Base-by-base conservation (phyloP, 805 yeast genomes). In the Candida maesae region DNA sequence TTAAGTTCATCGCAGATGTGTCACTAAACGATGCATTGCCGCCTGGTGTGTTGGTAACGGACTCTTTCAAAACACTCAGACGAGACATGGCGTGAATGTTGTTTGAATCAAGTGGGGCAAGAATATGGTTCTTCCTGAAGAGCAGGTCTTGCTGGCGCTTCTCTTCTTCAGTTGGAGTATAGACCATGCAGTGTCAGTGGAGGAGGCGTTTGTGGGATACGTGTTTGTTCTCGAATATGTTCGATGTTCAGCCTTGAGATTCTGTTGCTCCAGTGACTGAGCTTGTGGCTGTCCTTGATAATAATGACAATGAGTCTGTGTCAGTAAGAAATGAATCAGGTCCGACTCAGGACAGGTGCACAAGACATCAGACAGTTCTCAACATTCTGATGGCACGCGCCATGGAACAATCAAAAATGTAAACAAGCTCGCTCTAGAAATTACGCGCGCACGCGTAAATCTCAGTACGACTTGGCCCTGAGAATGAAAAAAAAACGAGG, bases 41-140 rank as follows among this genome's bases (percentile, higher is more conserved):
- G 6, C 18, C 41, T 4, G 36, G 44, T 11, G 44, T 35, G 37
- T 31, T 28, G 6, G 10, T 19, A 11, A 33, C 17, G 19, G 15
- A 6, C 15, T 31, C 17, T 24, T 17, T 28, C 31, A 28, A 15
- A 15, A 18, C 34, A 7, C 16, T 23, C 27, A 24, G 10, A 13
- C 31, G 31, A 28, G 42, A 31, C 25, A 36, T 27, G 12, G 39
- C 26, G 23, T 42, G 36, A 4, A 21, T 29, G 14, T 11, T 30
- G 23, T 51, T 47, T 4, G 30, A 26, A 16, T 49, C 44, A 6
- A 33, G 36, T 14, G 50, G 51, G 6, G 47, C 45, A 2, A 51
- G 42, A 6, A 53, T 45, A 39, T 50, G 58, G 25, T 53, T 47
- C 23, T 39, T 31, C 32, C 43, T 46, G 41, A 49, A 49, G 4